Evolutionary conservation across 331 rosid genomes (phyloP), one percentile per base, ranked within the genome.

Genomic region (Spiraea crenata): DNA sequence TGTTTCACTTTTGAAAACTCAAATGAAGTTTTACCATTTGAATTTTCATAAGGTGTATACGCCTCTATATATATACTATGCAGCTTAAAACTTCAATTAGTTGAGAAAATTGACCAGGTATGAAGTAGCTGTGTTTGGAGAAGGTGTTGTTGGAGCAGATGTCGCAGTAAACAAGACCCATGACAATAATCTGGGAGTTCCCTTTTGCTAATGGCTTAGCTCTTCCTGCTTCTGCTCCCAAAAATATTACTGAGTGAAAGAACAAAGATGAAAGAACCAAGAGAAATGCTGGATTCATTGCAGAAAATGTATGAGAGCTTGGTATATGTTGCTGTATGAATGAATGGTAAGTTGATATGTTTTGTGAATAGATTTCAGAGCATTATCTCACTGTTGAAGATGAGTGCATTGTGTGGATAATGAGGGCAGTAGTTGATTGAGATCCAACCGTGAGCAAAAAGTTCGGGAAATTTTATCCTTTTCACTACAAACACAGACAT

Each of bases 151-250:
- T 93, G 84, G 86, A 89, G 92, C 98, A 93, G 80, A 67, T 88
- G 77, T 90, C 98, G 72, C 98, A 93, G 45, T 90, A 93, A 75
- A 93, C 98, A 77, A 90, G 86, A 40, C 98, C 98, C 98, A 90
- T 93, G 0, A 93, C 97, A 73, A 91, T 81, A 70, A 93, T 93
- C 69, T 90, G 92, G 39, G 97, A 83, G 79, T 75, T 84, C 48
- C 81, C 13, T 70, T 46, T 71, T 56, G 12, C 72, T 40, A 52
- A 65, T 40, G 74, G 65, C 52, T 56, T 67, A 16, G 67, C 67
- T 64, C 42, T 84, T 78, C 86, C 83, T 48, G 93, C 82, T 63
- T 86, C 87, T 78, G 70, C 82, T 87, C 78, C 82, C 81, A 83
- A 57, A 72, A 81, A 74, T 44, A 80, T 57, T 55, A 80, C 71